A percentile compares a stretch with the other conserved stretches of the same genome.
phyloP scores from a whole-genome alignment of 768 basidiomycete genomes.

The Pholiota microspora region DNA sequence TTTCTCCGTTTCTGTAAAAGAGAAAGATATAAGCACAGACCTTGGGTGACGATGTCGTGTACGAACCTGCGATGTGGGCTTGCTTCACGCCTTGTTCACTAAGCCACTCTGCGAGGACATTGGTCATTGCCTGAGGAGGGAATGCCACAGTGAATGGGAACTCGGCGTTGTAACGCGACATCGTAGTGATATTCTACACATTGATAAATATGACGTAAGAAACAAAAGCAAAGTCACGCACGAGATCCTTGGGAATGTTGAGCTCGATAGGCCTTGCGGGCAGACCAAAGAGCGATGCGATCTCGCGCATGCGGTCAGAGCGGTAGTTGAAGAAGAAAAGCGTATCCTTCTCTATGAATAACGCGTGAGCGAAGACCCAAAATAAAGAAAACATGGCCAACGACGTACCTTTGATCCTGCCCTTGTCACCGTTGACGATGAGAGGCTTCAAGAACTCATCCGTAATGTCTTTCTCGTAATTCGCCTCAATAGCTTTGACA shows the following conservation, averaged over 20 bases:
- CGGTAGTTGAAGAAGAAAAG: slow-evolving; percentile 98
- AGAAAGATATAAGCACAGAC: neutral
- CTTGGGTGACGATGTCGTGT: neutral
- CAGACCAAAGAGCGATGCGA: slow-evolving; percentile 75
- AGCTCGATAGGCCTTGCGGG: slow-evolving; percentile 85
- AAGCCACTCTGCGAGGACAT: slow-evolving; percentile 93
- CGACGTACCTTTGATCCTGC: slow-evolving; percentile 72
- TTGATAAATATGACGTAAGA: neutral
- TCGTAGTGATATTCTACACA: slow-evolving; percentile 78
- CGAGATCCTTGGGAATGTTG: slow-evolving; percentile 76
- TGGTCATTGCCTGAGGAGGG: slow-evolving; percentile 92
- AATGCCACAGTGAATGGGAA: slow-evolving; percentile 90
- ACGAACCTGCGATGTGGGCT: slow-evolving; percentile 79
- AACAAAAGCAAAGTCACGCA: slow-evolving; percentile 31
- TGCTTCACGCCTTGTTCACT: slow-evolving; percentile 77
- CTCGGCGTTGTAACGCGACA: slow-evolving; percentile 91
- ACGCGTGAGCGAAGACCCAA: slow-evolving; percentile 1
- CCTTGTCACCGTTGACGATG: slow-evolving; percentile 76
- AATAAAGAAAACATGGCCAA: neutral
- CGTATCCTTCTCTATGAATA: slow-evolving; percentile 69
- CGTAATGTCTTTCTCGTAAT: slow-evolving; percentile 83
- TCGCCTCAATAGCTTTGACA: slow-evolving; percentile 67
- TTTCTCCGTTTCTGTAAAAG: slow-evolving; percentile 97
- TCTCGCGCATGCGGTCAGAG: slow-evolving; percentile 94
- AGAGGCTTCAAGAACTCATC: slow-evolving; percentile 97